A percentile compares a stretch with the other conserved stretches of the same genome.
phyloP scores from a whole-genome alignment of 495 filamentous ascomycete genomes.

The Hypoxylon crocopeplum region DNA sequence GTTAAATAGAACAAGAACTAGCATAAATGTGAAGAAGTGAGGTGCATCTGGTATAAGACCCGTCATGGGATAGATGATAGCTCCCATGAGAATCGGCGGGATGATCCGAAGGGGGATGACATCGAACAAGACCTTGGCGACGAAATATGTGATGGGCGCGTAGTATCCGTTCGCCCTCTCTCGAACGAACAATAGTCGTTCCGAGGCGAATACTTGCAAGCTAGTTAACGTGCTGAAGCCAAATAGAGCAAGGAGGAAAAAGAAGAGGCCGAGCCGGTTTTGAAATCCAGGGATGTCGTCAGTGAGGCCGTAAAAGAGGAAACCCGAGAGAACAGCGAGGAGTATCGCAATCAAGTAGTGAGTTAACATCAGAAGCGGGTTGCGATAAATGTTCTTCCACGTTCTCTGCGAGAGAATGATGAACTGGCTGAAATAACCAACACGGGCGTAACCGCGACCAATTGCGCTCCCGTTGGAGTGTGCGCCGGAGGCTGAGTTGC shows the following conservation, averaged over 20 bases:
- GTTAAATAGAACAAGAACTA: slow-evolving; percentile 95
- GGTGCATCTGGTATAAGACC: slow-evolving; percentile 84
- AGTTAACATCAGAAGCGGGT: slow-evolving; percentile 98
- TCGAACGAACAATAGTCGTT: slow-evolving; percentile 89
- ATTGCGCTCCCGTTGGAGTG: slow-evolving; percentile 57
- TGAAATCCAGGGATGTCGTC: slow-evolving; percentile 98
- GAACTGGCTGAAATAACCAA: slow-evolving; percentile 83
- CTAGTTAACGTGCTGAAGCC: slow-evolving; percentile 95
- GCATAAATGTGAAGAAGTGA: slow-evolving; percentile 89
- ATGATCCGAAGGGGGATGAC: slow-evolving; percentile 93
- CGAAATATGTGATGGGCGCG: slow-evolving; percentile 94
- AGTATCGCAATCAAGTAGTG: slow-evolving; percentile 99
- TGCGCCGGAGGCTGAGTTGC: slow-evolving; percentile 62
- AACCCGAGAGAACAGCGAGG: slow-evolving; percentile 91
- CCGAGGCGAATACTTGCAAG: slow-evolving; percentile 90
- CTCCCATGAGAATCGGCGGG: slow-evolving; percentile 94
- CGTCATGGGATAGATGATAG: slow-evolving; percentile 97
- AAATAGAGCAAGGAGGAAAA: slow-evolving; percentile 95
- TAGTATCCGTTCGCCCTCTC: slow-evolving; percentile 99
- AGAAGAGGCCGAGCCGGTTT: slow-evolving; percentile 96
- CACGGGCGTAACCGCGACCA: slow-evolving; percentile 78
- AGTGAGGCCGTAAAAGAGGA: slow-evolving; percentile 93
- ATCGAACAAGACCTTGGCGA: slow-evolving; percentile 92
- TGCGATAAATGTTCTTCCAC: slow-evolving; percentile 97
- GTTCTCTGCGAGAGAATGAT: slow-evolving; percentile 87